phyloP scores from a whole-genome alignment of 1,284 basidiomycete species.

The Ustilago esculenta region DNA sequence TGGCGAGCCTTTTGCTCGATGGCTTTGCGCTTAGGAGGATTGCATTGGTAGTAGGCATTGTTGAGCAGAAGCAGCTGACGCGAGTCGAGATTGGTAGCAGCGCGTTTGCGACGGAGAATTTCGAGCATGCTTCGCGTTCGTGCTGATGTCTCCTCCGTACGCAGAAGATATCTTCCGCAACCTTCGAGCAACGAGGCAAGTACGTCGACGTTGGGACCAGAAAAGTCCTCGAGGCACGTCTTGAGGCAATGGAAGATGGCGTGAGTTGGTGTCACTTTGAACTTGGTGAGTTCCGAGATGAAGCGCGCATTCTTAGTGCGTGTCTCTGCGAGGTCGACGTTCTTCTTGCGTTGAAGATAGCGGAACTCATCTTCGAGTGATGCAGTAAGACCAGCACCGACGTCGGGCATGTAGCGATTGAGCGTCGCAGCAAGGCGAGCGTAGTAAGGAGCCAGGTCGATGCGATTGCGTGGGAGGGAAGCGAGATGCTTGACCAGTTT shows the following conservation, averaged over 20 bases:
- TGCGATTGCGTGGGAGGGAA: slow-evolving; percentile 85
- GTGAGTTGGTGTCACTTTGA: slow-evolving; percentile 89
- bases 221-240: slow-evolving; percentile 94
- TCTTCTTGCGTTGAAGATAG: slow-evolving; percentile 93
- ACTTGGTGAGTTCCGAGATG: slow-evolving; percentile 92
- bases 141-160: slow-evolving; percentile 85
- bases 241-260: slow-evolving; percentile 95
- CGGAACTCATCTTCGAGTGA: slow-evolving; percentile 92
- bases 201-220: slow-evolving; percentile 90
- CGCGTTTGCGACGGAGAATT: slow-evolving; percentile 92
- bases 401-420: slow-evolving; percentile 90
- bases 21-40: slow-evolving; percentile 91
- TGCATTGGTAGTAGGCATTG: slow-evolving; percentile 99
- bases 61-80: slow-evolving; percentile 88
- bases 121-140: slow-evolving; percentile 80
- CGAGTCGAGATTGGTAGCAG: slow-evolving; percentile 88
- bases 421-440: slow-evolving; percentile 87
- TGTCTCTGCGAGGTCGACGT: slow-evolving; percentile 84
- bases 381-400: slow-evolving; percentile 82
- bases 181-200: slow-evolving; percentile 89
- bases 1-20: slow-evolving; percentile 84
- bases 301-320: slow-evolving; percentile 91
- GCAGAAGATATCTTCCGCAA: slow-evolving; percentile 89
- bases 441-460: slow-evolving; percentile 92
- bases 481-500: slow-evolving; percentile 78